Conservation (phyloP, 768 basidiomycete species). For the Leccinellum rugosiceps region DNA sequence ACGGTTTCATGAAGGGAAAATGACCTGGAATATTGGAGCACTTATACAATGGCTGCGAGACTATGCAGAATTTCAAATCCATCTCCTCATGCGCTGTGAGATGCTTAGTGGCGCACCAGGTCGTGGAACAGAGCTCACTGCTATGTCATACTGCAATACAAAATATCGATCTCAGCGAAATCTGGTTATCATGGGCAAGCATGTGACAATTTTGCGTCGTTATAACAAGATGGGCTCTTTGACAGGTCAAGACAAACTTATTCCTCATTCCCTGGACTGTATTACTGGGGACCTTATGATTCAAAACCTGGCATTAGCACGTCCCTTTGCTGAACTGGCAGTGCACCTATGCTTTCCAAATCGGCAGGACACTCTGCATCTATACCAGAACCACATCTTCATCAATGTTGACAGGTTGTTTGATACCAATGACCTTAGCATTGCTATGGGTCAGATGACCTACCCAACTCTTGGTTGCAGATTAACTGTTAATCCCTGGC, state of each 20-base stretch:
- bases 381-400: background rate
- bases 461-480: background rate
- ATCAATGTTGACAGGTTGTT: background rate
- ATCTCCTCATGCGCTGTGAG: background rate
- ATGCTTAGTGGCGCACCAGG: background rate
- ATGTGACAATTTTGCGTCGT: background rate
- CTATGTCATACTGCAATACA: background rate
- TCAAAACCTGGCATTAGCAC: background rate
- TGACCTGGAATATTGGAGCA: background rate
- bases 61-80: background rate
- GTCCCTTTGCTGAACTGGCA: background rate
- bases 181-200: background rate
- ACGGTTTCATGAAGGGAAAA: no score
- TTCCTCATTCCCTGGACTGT: background rate
- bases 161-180: background rate
- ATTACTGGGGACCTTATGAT: background rate
- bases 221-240: background rate
- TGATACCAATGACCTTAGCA: background rate
- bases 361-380: accelerated
- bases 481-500: background rate
- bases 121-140: background rate
- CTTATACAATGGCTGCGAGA: background rate
- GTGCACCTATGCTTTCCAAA: background rate
- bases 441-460: background rate
- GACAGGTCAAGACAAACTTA: background rate